Base-by-base conservation (phyloP, 352 stramenopile species). In the Peronospora farinosa region DNA sequence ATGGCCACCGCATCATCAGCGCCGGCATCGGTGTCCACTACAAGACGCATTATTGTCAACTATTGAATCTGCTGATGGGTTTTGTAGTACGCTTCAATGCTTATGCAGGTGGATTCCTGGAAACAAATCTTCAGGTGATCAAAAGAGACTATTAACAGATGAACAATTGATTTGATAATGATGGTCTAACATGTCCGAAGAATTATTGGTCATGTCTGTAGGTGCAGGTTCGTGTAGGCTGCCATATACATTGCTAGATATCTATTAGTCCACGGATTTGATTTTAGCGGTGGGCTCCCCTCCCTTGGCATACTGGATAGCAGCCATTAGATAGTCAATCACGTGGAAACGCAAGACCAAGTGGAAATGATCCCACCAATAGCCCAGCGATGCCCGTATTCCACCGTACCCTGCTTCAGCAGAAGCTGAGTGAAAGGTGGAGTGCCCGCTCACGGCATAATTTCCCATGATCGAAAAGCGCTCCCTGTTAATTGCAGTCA, bases 1-100 rank as follows among this genome's bases (percentile, higher is more conserved):
- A 92, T 67, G 38, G 82, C 79, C 7, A 88, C 44, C 1, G 78
- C 80, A 51, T 92, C 82, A 60, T 92, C 82, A 41, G 89, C 76
- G 33, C 82, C 82, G 0, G 75, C 79, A 52, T 92, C 82, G 32
- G 82, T 91, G 65, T 92, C 82, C 11, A 92, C 64, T 13, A 91
- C 48, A 10, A 86, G 65, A 31, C 61, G 74, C 74, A 80, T 49
- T 15, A 27, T 27, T 27, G 23, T 0, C 5, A 27, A 27, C 3
- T 27, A 4, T 27, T 27, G 23, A 27, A 7, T 27, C 23, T 27
- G 23, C 5, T 7, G 23, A 21, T 37, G 19, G n/a, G n/a, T n/a
- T n/a, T n/a, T n/a, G n/a, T n/a, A 7, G 21, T 19, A 23, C n/a
- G 2, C 28, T 33, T 33, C 28, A 33, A 33, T 27, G 23, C 23